Base-by-base conservation (phyloP, 352 stramenopile species). In the Pythium pyrilobum region DNA sequence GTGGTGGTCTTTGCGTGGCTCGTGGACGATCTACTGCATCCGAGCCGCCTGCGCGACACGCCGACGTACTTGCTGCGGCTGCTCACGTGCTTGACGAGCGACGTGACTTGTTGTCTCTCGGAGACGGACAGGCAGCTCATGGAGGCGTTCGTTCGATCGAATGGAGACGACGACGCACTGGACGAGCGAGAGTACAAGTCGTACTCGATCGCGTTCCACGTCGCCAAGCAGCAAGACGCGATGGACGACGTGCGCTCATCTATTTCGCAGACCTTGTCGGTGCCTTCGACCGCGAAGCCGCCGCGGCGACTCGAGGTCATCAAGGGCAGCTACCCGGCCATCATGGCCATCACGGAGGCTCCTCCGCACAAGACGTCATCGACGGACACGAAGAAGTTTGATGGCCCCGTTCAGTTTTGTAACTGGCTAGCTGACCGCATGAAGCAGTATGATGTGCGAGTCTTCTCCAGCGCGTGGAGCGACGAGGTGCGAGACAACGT, bases 61-160 rank as follows among this genome's bases (percentile, higher is more conserved):
- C 74, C 77, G 16, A 85, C 81, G 36, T 90, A 88, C 18, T 67
- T 88, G 32, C 49, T 92, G 16, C 81, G 81, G 9, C 85, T 87
- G 34, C 56, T 85, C 32, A 81, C 75, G 16, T 76, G 69, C 31
- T 53, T 89, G 28, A 78, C 63, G 20, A 56, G 64, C 2, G 40
- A 79, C 9, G 66, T 89, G 25, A 64, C 79, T 10, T 83, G 69
- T 47, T 86, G 78, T 33, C 32, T 86, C n/a, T 72, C 64, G 11
- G 8, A 23, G 8, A 31, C 66, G 20, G 78, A 89, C 34, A 52
- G 75, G 6, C 15, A 48, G 4, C 16, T 54, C 5, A 32, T 83
- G 16, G 34, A 84, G 36, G 33, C 25, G 32, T 51, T 55, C 1
- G 59, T 71, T 0, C 20, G n/a, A 4, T 61, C 50, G 4, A 56